Conservation (phyloP, 805 yeast genomes). For the Zygotorulaspora florentina region DNA sequence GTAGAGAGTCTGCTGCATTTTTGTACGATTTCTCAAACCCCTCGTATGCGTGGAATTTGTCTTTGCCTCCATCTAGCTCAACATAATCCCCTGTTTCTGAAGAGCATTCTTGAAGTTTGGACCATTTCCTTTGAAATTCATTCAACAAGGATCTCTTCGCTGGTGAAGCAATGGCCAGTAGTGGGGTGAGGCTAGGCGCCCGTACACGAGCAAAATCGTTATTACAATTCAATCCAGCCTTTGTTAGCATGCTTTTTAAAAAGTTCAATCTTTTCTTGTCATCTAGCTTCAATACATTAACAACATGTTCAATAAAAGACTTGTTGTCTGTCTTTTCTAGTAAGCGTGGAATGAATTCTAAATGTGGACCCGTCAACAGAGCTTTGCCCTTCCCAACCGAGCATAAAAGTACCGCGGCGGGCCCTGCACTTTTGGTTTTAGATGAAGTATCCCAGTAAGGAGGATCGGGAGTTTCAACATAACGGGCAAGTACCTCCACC, state of each 20-base stretch:
- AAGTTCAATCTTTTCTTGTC: slow-evolving; percentile 53
- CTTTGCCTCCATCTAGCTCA: slow-evolving; percentile 40
- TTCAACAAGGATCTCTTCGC: slow-evolving; percentile 9
- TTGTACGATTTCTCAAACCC: slow-evolving; percentile 18
- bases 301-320: slow-evolving; percentile 34
- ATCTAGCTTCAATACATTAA: slow-evolving; percentile 39
- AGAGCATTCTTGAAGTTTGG: slow-evolving; percentile 33
- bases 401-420: slow-evolving; percentile 72
- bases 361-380: slow-evolving; percentile 80
- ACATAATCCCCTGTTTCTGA: slow-evolving; percentile 34
- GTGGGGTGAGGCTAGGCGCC: slow-evolving; percentile 66
- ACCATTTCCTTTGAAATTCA: slow-evolving; percentile 17
- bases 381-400: slow-evolving; percentile 67
- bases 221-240: slow-evolving; percentile 63
- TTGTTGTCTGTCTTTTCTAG: slow-evolving; percentile 36
- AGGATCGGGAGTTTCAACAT: slow-evolving; percentile 53
- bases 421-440: slow-evolving; percentile 23
- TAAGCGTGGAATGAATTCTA: slow-evolving; percentile 69
- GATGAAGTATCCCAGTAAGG: slow-evolving; percentile 25
- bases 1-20: slow-evolving; percentile 12
- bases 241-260: slow-evolving; percentile 50
- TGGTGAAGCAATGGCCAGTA: slow-evolving; percentile 41
- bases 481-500: slow-evolving; percentile 72
- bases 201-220: slow-evolving; percentile 45
- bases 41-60: slow-evolving; percentile 18